These are phyloP conservation scores for Macadamia tetraphylla DNA, from an alignment of 164 flowering plant genomes.

Conservation along the genomic window DNA sequence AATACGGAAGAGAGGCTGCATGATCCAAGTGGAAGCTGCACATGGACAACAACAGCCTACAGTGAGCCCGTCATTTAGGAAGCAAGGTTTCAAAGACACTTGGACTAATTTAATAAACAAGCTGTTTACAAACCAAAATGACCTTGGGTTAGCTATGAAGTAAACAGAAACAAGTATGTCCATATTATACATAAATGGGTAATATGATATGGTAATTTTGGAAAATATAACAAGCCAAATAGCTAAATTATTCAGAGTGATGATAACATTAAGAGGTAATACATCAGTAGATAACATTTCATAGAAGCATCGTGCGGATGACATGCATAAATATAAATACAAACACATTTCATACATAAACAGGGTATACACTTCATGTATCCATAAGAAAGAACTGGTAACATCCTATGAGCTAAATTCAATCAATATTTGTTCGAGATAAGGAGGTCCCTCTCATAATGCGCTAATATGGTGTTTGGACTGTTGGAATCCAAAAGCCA, in stretches of 20 bases:
- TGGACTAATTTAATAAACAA: background rate
- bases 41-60: constrained; percentile 8
- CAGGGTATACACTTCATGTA: background rate
- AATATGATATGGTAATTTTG: background rate
- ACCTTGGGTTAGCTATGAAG: background rate
- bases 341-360: background rate
- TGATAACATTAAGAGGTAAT: too few relatives aligned
- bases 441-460: background rate
- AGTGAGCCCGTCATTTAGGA: background rate
- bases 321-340: too few relatives aligned
- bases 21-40: constrained; percentile 98
- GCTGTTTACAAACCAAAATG: too few relatives aligned
- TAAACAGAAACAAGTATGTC: background rate
- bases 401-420: constrained; percentile 41
- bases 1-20: constrained; percentile 96
- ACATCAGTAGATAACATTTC: background rate
- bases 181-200: background rate
- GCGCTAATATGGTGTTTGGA: too few relatives aligned
- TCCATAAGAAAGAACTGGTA: background rate
- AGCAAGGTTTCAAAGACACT: background rate
- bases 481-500: too few relatives aligned
- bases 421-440: background rate
- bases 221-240: background rate
- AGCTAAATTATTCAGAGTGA: too few relatives aligned
- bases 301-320: background rate